A percentile compares a stretch with the other conserved stretches of the same genome.
Evolutionary conservation across 306 rosid species (phyloP).

Genomic region (Trifolium dubium): DNA sequence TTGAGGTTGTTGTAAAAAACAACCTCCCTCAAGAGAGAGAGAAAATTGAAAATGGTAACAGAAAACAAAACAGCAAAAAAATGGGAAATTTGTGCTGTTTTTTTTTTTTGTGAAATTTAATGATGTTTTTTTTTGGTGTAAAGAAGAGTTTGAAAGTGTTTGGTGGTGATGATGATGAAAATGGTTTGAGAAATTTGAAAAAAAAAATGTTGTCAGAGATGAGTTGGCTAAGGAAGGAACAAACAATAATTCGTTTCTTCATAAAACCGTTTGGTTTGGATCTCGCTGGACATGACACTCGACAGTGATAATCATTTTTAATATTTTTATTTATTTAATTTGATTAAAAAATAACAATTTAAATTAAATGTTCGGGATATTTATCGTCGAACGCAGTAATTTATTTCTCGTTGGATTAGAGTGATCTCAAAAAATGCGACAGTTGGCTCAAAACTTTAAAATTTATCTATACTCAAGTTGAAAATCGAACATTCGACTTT

Average conservation of each 20-base stretch:
- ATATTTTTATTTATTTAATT: too few species aligned
- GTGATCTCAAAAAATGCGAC: too few species aligned
- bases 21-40: constrained; percentile 49
- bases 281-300: constrained; percentile 14
- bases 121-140: not conserved
- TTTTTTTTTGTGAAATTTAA: not conserved
- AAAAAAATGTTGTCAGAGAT: constrained; percentile 34
- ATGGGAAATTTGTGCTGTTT: constrained; percentile 3
- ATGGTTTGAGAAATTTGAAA: constrained; percentile 45
- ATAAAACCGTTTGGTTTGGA: constrained; percentile 63
- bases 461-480: too few species aligned
- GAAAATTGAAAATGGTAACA: not conserved
- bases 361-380: too few species aligned
- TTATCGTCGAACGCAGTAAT: too few species aligned
- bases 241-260: constrained; percentile 45
- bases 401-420: too few species aligned
- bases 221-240: constrained; percentile 48
- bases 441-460: too few species aligned
- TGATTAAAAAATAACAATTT: too few species aligned
- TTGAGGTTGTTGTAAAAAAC: constrained; percentile 59
- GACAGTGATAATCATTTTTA: not conserved
- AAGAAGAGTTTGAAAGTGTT: not conserved
- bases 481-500: too few species aligned
- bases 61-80: constrained; percentile 30
- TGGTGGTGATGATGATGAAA: constrained; percentile 29